These are phyloP conservation scores for Mycena maculata DNA, from an alignment of 768 basidiomycete genomes.

Conservation along the genomic window DNA sequence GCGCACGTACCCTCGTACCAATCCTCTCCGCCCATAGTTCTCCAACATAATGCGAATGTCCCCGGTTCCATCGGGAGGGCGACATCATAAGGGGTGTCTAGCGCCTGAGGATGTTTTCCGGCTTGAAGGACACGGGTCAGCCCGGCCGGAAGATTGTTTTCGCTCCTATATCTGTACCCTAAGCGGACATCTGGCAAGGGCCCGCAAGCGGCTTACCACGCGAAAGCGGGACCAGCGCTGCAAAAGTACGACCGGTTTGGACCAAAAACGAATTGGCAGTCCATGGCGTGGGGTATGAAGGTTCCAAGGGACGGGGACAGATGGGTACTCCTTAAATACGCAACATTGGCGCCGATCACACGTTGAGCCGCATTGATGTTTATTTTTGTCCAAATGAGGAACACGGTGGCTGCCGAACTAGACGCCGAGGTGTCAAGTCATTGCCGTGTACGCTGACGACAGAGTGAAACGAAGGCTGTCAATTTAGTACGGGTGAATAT, in stretches of 20 bases:
- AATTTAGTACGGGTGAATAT: too few relatives aligned
- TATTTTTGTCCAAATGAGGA: too few relatives aligned
- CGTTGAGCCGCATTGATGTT: too few relatives aligned
- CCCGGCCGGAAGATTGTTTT: not conserved
- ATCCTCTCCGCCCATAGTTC: constrained; percentile 10
- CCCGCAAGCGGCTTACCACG: constrained; percentile 3
- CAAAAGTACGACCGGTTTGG: constrained; percentile 20
- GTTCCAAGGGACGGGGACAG: too few relatives aligned
- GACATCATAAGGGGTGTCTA: constrained; percentile 13
- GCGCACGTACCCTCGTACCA: constrained; percentile 20
- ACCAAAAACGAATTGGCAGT: constrained; percentile 17
- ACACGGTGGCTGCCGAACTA: too few relatives aligned
- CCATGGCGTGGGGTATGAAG: not conserved
- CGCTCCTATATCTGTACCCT: not conserved
- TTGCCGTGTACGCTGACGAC: too few relatives aligned
- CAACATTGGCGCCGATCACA: too few relatives aligned
- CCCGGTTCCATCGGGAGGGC: constrained; percentile 24
- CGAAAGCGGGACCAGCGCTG: constrained; percentile 18
- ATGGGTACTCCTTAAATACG: too few relatives aligned
- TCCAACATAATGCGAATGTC: constrained; percentile 19
- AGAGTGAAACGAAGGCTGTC: too few relatives aligned
- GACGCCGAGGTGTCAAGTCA: too few relatives aligned
- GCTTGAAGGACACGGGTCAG: constrained; percentile 2
- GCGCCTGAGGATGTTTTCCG: constrained; percentile 9
- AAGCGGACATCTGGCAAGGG: too few relatives aligned